These are phyloP conservation scores for Tricholoma bakamatsutake DNA, from an alignment of 768 basidiomycete species.

Conservation along the genomic window DNA sequence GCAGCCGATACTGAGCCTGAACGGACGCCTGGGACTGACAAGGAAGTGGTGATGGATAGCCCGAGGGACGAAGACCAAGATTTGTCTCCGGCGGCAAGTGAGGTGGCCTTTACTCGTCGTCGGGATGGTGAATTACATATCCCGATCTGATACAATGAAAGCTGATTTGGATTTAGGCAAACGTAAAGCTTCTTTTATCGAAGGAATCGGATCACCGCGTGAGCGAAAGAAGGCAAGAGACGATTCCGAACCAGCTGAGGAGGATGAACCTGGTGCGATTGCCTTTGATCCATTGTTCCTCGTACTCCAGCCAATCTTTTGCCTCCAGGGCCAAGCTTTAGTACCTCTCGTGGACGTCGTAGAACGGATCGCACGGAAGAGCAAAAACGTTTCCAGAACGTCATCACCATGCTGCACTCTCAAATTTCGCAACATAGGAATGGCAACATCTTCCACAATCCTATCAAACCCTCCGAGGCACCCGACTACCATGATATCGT, in stretches of 20 bases:
- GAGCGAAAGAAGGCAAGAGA: conserved; percentile 59
- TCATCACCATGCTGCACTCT: conserved; percentile 76
- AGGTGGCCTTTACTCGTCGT: conserved; percentile 15
- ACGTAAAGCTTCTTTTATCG: conserved; percentile 56
- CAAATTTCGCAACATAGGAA: conserved; percentile 82
- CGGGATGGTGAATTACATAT: conserved; percentile 21
- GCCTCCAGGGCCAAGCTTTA: conserved; percentile 24
- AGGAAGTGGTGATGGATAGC: conserved; percentile 5
- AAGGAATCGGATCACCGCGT: conserved; percentile 38
- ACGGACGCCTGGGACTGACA: conserved; percentile 4
- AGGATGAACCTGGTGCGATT: conserved; percentile 50
- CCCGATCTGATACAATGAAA: neutral
- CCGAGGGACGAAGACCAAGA: conserved; percentile 17
- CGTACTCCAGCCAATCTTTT: neutral
- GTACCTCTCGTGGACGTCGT: conserved; percentile 24
- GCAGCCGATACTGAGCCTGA: conserved; percentile 5
- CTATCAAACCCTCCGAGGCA: conserved; percentile 83
- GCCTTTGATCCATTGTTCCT: neutral
- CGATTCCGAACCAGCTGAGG: conserved; percentile 61
- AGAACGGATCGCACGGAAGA: conserved; percentile 35
- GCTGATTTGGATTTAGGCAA: conserved; percentile 40
- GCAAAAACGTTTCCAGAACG: conserved; percentile 71
- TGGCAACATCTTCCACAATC: conserved; percentile 87
- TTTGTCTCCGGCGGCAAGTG: conserved; percentile 25
- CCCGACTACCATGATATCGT: conserved; percentile 91